These are phyloP conservation scores for Picochlorum costavermella DNA, from an alignment of 139 green algal species.

Conservation along the genomic window DNA sequence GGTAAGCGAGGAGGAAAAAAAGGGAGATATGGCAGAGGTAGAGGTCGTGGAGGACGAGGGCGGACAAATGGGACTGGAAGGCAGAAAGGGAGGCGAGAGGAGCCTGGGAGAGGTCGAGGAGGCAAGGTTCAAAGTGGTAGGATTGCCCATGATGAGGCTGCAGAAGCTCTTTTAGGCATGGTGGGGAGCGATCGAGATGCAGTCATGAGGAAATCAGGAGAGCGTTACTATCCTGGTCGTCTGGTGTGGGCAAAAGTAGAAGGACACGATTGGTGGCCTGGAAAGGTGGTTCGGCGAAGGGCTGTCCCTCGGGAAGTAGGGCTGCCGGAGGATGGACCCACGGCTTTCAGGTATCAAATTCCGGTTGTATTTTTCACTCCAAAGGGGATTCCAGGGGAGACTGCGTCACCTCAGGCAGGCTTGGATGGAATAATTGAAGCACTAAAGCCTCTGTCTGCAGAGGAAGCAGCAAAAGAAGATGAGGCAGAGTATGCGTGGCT, in stretches of 20 bases:
- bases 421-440: conserved; percentile 5
- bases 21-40: conserved; percentile 12
- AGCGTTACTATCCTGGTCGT: conserved; percentile 47
- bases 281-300: conserved; percentile 61
- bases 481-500: conserved; percentile 91
- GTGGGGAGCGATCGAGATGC: conserved; percentile 23
- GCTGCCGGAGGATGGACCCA: conserved; percentile 46
- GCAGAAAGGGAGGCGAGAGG: not conserved
- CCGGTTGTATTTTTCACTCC: conserved; percentile 86
- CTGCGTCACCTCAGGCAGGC: conserved; percentile 6
- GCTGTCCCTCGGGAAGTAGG: conserved; percentile 77
- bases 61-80: conserved; percentile 8
- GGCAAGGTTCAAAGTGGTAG: conserved; percentile 20
- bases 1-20: not conserved
- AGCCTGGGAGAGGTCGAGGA: not conserved
- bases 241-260: conserved; percentile 91
- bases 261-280: conserved; percentile 89
- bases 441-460: not conserved
- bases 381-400: conserved; percentile 71
- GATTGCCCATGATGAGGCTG: conserved; percentile 43
- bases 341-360: conserved; percentile 50
- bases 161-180: conserved; percentile 67
- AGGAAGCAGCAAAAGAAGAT: conserved; percentile 25
- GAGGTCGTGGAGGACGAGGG: conserved; percentile 13
- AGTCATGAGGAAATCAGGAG: conserved; percentile 3